Percentiles rank a stretch among this genome's conserved stretches.
phyloP scores from a whole-genome alignment of 306 rosid species.

The Rosa persica region DNA sequence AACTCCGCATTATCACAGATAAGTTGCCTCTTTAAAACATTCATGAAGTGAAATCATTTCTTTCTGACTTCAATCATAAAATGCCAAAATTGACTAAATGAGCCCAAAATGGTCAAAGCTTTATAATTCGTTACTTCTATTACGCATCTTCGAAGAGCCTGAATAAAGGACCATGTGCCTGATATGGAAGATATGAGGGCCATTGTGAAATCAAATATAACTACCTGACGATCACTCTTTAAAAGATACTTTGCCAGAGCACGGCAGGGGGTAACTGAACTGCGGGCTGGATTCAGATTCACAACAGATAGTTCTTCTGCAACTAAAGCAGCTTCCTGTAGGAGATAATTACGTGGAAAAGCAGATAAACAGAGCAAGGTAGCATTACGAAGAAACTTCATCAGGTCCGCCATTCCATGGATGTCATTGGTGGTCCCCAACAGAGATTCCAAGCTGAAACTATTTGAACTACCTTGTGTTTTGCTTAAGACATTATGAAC shows the following conservation, averaged over 20 bases:
- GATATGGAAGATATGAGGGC: not conserved
- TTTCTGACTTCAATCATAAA: not conserved
- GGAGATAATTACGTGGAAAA: slow-evolving; percentile 75
- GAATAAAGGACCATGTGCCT: not conserved
- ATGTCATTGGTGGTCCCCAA: slow-evolving; percentile 39
- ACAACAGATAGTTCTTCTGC: slow-evolving; percentile 73
- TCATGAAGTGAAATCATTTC: not conserved
- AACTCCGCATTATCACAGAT: not conserved
- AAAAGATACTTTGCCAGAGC: slow-evolving; percentile 77
- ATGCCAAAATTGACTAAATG: not conserved
- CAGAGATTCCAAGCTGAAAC: slow-evolving; percentile 60
- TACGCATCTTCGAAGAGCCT: not conserved
- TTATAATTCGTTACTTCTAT: not conserved
- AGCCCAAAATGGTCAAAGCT: not conserved
- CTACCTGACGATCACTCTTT: slow-evolving; percentile 88
- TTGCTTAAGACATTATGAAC: slow-evolving; percentile 46
- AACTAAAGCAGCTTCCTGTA: slow-evolving; percentile 84
- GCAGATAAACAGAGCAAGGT: slow-evolving; percentile 69
- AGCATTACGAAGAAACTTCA: slow-evolving; percentile 75
- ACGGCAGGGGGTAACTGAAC: slow-evolving; percentile 72
- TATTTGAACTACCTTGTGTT: slow-evolving; percentile 36
- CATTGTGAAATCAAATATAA: slow-evolving; percentile 1
- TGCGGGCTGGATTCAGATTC: slow-evolving; percentile 50
- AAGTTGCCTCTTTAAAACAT: slow-evolving; percentile 7
- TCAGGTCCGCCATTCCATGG: slow-evolving; percentile 52